These are phyloP conservation scores for Scorias spongiosa DNA, from an alignment of 2,329 filamentous ascomycete genomes.

Conservation along the genomic window DNA sequence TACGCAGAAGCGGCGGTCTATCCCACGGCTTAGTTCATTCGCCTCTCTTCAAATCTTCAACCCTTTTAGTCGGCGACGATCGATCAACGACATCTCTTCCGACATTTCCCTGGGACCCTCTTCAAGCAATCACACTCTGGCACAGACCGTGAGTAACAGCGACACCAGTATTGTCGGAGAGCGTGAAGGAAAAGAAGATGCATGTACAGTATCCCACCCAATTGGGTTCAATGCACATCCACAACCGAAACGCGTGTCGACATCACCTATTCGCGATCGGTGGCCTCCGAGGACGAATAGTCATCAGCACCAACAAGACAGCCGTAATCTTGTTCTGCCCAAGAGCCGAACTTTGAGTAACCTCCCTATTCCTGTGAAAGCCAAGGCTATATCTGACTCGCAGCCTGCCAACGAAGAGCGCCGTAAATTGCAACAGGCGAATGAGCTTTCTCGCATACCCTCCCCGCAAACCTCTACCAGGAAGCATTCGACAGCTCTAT, in stretches of 20 bases:
- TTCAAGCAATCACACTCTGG: neutral
- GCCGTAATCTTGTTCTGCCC: conserved; percentile 19
- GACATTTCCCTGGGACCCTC: conserved; percentile 4
- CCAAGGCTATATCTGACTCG: neutral
- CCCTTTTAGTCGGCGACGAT: conserved; percentile 20
- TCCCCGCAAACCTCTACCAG: neutral
- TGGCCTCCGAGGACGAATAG: conserved; percentile 10
- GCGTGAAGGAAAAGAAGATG: too few relatives aligned
- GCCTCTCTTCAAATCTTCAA: conserved; percentile 19
- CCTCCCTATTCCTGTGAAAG: conserved; percentile 13
- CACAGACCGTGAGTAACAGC: too few relatives aligned
- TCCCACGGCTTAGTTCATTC: conserved; percentile 17
- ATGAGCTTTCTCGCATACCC: neutral
- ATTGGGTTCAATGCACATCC: too few relatives aligned
- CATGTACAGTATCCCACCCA: too few relatives aligned
- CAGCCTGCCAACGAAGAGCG: too few relatives aligned
- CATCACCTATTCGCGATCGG: conserved; percentile 11
- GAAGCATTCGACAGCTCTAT: neutral
- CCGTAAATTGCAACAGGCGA: too few relatives aligned
- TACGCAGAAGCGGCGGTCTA: neutral
- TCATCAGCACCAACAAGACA: conserved; percentile 19
- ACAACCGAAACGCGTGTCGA: conserved; percentile 6
- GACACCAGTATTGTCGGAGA: too few relatives aligned
- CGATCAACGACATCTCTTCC: conserved; percentile 7
- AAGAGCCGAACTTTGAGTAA: conserved; percentile 22